A percentile compares a stretch with the other conserved stretches of the same genome.
phyloP scores from a whole-genome alignment of 1,284 basidiomycete genomes.

The Cystobasidium slooffiae region DNA sequence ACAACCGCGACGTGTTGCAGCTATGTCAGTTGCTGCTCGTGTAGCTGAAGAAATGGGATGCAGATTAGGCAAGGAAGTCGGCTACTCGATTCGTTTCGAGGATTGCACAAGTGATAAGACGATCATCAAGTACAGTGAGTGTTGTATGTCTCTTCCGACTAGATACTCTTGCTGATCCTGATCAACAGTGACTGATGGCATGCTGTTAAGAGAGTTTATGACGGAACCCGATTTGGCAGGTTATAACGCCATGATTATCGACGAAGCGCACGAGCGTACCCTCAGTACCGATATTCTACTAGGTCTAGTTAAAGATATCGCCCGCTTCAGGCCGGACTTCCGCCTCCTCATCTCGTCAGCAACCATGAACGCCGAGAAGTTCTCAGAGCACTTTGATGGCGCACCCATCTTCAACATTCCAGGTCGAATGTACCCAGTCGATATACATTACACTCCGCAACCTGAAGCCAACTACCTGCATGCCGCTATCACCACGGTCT shows the following conservation, averaged over 20 bases:
- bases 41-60: constrained; percentile 98
- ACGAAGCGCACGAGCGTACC: constrained; percentile 95
- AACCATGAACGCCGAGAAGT: constrained; percentile 96
- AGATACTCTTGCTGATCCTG: constrained; percentile 16
- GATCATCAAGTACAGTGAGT: constrained; percentile 79
- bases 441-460: constrained; percentile 97
- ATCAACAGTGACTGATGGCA: constrained; percentile 81
- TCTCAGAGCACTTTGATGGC: constrained; percentile 91
- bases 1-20: constrained; percentile 96
- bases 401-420: constrained; percentile 90
- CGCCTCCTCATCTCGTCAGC: constrained; percentile 90
- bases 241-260: constrained; percentile 90
- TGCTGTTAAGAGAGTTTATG: constrained; percentile 93
- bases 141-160: background rate
- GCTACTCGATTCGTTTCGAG: constrained; percentile 98
- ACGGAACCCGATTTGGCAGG: constrained; percentile 92
- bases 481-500: constrained; percentile 96
- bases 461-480: constrained; percentile 98
- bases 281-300: constrained; percentile 95
- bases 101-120: constrained; percentile 99
- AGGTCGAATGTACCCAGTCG: constrained; percentile 94
- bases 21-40: constrained; percentile 98
- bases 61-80: constrained; percentile 94
- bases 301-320: constrained; percentile 97
- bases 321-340: constrained; percentile 91